A percentile compares a stretch with the other conserved stretches of the same genome.
Conservation (phyloP, 495 filamentous ascomycete genomes). For the Penicillium dipodomyicola region DNA sequence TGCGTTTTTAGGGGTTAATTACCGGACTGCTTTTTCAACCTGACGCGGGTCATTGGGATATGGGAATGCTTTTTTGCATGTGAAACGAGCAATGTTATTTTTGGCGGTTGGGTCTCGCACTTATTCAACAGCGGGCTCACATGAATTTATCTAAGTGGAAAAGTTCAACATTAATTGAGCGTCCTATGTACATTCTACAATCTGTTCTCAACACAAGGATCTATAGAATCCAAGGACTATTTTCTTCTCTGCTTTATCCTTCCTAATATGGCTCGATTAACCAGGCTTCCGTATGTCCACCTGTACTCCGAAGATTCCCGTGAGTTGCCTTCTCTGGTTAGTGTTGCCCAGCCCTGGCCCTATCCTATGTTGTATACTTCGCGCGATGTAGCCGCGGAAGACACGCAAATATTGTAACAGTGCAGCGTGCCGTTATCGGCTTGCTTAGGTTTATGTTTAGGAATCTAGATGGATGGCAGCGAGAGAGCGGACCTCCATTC, state of each 20-base stretch:
- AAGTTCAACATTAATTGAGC: constrained; percentile 35
- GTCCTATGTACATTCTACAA: constrained; percentile 17
- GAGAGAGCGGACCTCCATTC: too few species aligned
- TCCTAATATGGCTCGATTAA: not conserved
- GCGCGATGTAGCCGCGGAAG: too few species aligned
- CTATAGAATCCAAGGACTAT: constrained; percentile 13
- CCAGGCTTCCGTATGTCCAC: too few species aligned
- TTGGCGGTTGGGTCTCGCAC: constrained; percentile 29
- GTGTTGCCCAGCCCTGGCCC: too few species aligned
- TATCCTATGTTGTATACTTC: too few species aligned
- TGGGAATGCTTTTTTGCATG: constrained; percentile 35
- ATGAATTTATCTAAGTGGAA: constrained; percentile 38
- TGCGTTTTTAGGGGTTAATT: constrained; percentile 46
- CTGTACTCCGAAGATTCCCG: too few species aligned
- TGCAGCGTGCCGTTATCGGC: too few species aligned
- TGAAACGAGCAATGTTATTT: constrained; percentile 31
- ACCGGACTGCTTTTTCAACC: constrained; percentile 52
- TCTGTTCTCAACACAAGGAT: constrained; percentile 15
- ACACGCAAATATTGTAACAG: too few species aligned
- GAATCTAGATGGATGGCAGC: too few species aligned
- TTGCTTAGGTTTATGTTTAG: too few species aligned
- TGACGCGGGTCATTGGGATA: constrained; percentile 45
- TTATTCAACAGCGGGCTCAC: constrained; percentile 40
- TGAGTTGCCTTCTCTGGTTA: too few species aligned
- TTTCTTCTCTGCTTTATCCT: not conserved